Base-by-base conservation (phyloP, 2,329 filamentous ascomycete species). In the Phaeosphaeriaceae sp. region DNA sequence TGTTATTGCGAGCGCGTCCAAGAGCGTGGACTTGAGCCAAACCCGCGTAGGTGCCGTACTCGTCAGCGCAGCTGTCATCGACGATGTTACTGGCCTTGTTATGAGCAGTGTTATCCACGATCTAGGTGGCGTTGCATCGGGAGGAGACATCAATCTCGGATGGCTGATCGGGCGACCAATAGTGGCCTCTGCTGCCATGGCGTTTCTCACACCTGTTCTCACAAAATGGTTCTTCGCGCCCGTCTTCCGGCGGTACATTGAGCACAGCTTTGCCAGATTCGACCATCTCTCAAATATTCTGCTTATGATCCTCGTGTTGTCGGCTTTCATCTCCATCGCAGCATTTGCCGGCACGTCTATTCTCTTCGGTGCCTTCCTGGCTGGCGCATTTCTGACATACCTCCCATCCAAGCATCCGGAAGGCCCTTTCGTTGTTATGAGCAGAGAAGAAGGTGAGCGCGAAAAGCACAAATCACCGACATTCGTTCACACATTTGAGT, bases 61-160 rank as follows among this genome's bases (percentile, higher is more conserved):
- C 2, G 76, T 82, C 49, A 81, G 80, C 63, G 81, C 81, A 0
- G 81, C 81, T 10, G 78, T 83, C 22, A 80, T 83, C 35, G 80
- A 82, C 64, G 81, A 83, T 65, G 79, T 82, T 1, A 76, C 78
- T 1, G 81, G 80, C 2, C 75, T 83, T 11, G 77, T 83, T 52
- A 79, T 82, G 65, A 78, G 79, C 28, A 68, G 66, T 28, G 74
- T 72, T 17, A 72, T 74, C 40, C 62, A 68, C 42, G 61, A 71
- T 30, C 56, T 74, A 1, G 70, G 70, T 11, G 49, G 49, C 1
- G 51, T 71, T 3, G 59, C 63, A 10, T 46, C 28, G 10, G 64
- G 64, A 13, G 56, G 48, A 17, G 26, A 54, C 28, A 53, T 64
- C 40, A 64, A 64, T 54, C 51, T 58, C 30, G 70, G 65, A 19